Conservation (phyloP, 1,284 basidiomycete species). For the Cerrena zonata region DNA sequence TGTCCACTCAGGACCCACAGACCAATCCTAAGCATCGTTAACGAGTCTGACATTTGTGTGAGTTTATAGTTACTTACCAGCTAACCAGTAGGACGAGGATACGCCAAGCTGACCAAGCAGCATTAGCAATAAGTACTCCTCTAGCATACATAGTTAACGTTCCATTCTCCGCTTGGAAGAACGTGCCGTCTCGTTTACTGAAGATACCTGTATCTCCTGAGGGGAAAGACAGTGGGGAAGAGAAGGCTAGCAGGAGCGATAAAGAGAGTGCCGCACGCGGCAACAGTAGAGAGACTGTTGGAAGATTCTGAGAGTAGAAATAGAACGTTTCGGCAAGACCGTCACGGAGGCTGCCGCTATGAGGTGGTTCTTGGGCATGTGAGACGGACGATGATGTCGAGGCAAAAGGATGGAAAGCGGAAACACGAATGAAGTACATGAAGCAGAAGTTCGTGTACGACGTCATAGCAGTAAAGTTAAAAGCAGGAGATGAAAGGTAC, state of each 20-base stretch:
- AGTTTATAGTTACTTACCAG: slow-evolving; percentile 52
- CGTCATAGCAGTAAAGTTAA: slow-evolving; percentile 64
- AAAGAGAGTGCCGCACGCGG: slow-evolving; percentile 72
- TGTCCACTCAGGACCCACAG: slow-evolving; percentile 73
- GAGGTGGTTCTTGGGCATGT: slow-evolving; percentile 16
- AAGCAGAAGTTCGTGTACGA: slow-evolving; percentile 82
- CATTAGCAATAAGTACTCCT: slow-evolving; percentile 70
- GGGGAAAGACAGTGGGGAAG: slow-evolving; percentile 40
- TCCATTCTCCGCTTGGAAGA: slow-evolving; percentile 59
- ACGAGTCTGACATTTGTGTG: slow-evolving; percentile 1
- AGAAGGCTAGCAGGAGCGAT: slow-evolving; percentile 65
- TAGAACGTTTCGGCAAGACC: slow-evolving; percentile 74
- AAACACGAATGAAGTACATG: slow-evolving; percentile 67
- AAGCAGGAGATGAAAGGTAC: slow-evolving; percentile 73
- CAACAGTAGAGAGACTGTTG: slow-evolving; percentile 70
- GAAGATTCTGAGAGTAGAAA: slow-evolving; percentile 74
- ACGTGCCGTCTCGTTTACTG: slow-evolving; percentile 58
- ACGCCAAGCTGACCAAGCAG: slow-evolving; percentile 70
- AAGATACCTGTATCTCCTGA: slow-evolving; percentile 42
- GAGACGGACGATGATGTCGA: slow-evolving; percentile 53
- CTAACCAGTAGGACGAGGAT: slow-evolving; percentile 56
- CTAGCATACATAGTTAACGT: slow-evolving; percentile 66
- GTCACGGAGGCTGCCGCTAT: slow-evolving; percentile 50
- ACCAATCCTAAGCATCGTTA: slow-evolving; percentile 45
- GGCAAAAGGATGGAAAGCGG: slow-evolving; percentile 44